A percentile compares a stretch with the other conserved stretches of the same genome.
These are phyloP conservation scores for Aegilops bicornis DNA, from an alignment of 176 grass and related monocot genomes.

Conservation along the genomic window DNA sequence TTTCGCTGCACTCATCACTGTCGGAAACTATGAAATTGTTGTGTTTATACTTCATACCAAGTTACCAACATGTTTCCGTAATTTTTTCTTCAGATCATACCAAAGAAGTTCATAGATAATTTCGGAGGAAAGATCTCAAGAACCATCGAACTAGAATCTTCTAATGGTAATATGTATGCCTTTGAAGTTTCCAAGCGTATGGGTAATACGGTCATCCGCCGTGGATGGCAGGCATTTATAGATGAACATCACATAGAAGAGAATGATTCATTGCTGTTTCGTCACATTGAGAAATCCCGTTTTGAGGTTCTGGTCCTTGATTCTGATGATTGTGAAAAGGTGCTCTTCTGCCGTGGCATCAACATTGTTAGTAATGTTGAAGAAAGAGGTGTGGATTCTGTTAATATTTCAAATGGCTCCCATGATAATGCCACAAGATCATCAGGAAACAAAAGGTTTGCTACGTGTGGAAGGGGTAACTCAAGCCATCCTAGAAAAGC, in stretches of 20 bases:
- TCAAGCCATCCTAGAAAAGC: slow-evolving; percentile 1
- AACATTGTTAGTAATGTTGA: neutral
- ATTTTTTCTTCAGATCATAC: slow-evolving; percentile 32
- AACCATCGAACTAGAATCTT: slow-evolving; percentile 22
- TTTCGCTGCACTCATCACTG: neutral
- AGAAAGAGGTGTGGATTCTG: neutral
- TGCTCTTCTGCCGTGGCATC: neutral
- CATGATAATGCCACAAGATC: neutral
- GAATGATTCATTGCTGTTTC: slow-evolving; percentile 35
- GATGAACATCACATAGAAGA: slow-evolving; percentile 16
- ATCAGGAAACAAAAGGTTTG: neutral
- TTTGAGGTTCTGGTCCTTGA: slow-evolving; percentile 40
- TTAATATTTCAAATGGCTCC: neutral
- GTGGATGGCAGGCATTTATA: slow-evolving; percentile 39
- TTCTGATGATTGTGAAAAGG: slow-evolving; percentile 25
- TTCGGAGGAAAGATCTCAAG: slow-evolving; percentile 26
- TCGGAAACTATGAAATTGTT: neutral
- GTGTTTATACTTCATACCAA: neutral
- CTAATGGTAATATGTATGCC: slow-evolving; percentile 17
- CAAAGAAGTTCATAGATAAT: slow-evolving; percentile 29
- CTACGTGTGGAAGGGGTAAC: neutral
- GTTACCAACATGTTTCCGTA: neutral
- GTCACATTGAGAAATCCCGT: slow-evolving; percentile 14
- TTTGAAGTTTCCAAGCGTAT: slow-evolving; percentile 6
- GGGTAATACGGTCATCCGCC: neutral